Conservation (phyloP, 495 filamentous ascomycete genomes). For the Pyrenopolyporus hunteri region DNA sequence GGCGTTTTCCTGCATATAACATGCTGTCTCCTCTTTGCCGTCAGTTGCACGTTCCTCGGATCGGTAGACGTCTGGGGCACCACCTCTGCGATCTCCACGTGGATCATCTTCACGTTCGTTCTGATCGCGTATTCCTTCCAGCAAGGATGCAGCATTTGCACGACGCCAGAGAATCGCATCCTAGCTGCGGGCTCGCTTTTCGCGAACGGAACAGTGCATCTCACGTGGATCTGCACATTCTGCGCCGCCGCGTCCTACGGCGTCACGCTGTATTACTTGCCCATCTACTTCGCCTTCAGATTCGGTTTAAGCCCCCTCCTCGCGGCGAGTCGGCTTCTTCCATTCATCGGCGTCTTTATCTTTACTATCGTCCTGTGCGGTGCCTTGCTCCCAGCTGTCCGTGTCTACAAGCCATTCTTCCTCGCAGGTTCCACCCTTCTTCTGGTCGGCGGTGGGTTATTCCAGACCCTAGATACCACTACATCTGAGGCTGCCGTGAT, state of each 20-base stretch:
- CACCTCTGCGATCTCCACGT: conserved; percentile 18
- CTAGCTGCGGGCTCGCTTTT: conserved; percentile 56
- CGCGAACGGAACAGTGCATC: conserved; percentile 15
- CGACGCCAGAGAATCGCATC: conserved; percentile 52
- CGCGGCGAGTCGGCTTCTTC: conserved; percentile 53
- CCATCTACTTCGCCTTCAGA: conserved; percentile 58
- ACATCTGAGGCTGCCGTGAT: conserved; percentile 51
- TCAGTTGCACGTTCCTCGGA: conserved; percentile 31
- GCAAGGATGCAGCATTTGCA: conserved; percentile 52
- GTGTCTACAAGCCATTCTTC: conserved; percentile 66
- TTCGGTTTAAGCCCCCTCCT: conserved; percentile 44
- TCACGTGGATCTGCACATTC: conserved; percentile 29
- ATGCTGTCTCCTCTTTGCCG: conserved; percentile 24
- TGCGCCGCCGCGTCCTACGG: conserved; percentile 43
- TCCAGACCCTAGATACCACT: conserved; percentile 51
- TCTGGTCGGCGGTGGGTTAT: conserved; percentile 56
- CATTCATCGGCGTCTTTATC: conserved; percentile 4
- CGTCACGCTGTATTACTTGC: conserved; percentile 58
- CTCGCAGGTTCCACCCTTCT: conserved; percentile 53
- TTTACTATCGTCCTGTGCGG: conserved; percentile 45
- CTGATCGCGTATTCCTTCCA: conserved; percentile 29
- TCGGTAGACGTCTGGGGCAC: conserved; percentile 53
- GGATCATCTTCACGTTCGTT: conserved; percentile 27
- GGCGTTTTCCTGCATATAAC: conserved; percentile 27
- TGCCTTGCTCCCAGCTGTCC: conserved; percentile 51